Evolutionary conservation across 306 rosid genomes (phyloP).

Genomic region (Gleditsia sinensis): DNA sequence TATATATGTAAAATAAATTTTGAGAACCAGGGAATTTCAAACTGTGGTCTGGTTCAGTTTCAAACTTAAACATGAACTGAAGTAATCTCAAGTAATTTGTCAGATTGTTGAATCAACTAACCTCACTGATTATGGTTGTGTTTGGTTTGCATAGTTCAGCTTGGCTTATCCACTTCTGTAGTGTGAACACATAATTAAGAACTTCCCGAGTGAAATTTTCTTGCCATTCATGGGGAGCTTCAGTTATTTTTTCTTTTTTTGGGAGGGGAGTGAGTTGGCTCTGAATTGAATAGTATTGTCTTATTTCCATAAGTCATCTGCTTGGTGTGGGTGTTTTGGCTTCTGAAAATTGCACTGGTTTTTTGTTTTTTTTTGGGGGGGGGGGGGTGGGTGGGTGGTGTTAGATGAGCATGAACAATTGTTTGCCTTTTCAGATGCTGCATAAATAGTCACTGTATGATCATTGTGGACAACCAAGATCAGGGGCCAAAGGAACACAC

Average conservation of each 20-base stretch:
- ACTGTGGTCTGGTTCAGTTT: slow-evolving; percentile 19
- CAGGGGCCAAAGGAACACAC: neutral
- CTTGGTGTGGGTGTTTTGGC: neutral
- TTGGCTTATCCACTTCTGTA: slow-evolving; percentile 19
- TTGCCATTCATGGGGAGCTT: slow-evolving; percentile 8
- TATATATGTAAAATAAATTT: neutral
- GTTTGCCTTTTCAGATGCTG: too few relatives aligned
- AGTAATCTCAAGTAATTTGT: neutral
- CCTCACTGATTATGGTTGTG: slow-evolving; percentile 4
- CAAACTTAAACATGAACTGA: neutral
- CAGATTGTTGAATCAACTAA: neutral
- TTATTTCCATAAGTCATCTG: neutral
- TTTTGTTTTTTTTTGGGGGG: too few relatives aligned
- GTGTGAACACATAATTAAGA: neutral
- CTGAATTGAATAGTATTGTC: neutral
- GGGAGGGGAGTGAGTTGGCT: neutral
- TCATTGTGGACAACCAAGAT: neutral
- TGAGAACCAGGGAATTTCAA: neutral
- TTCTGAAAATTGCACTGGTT: neutral
- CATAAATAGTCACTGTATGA: neutral
- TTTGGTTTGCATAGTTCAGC: slow-evolving; percentile 12
- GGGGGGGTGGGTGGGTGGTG: too few relatives aligned
- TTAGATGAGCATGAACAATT: too few relatives aligned
- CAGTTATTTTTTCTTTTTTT: neutral
- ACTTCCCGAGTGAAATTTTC: neutral